Base-by-base conservation (phyloP, 352 stramenopile genomes). In the Pythium periplocum region DNA sequence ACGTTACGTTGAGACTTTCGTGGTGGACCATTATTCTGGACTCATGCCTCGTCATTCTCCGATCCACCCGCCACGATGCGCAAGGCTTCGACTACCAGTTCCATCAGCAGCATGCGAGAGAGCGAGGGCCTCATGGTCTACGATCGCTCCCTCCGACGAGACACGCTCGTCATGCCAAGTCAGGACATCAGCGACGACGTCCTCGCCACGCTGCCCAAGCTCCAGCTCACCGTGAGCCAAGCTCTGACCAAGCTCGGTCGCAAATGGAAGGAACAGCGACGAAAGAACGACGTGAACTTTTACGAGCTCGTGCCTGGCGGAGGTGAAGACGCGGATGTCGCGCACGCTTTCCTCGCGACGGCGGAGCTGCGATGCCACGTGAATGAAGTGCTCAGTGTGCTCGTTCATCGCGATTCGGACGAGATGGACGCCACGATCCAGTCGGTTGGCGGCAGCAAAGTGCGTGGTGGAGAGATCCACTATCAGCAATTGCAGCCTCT, bases 161-260 rank as follows among this genome's bases (percentile, higher is more conserved):
- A 26, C 17, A 26, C 17, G 17, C 17, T 26, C 17, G 17, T 26
- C 17, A 26, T 26, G 17, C 17, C 17, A 26, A 12, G 38, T 48
- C 57, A 71, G 31, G 61, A 71, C 39, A 68, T 75, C 50, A 68
- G 61, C 54, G 64, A 70, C 55, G 67, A 75, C 61, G 63, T 75
- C 41, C 54, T 75, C 40, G 60, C 64, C 39, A 75, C 68, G 32
- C 48, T 76, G 31, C 52, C 64, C 45, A 76, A 76, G 51, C 55
- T 73, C n/a, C 62, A 51, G 64, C 45, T 51, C 10, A 65, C 65
- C 26, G 62, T 76, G 60, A 43, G 57, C 7, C 61, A 58, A 26
- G 64, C 59, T 30, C 43, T 57, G 26, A 52, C 17, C 17, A 26
- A 26, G 17, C 17, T 57, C 52, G 59, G 66, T 37, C 48, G 40